phyloP scores from a whole-genome alignment of 371 early-diverging fungal genomes.

The Actinomucor elegans region DNA sequence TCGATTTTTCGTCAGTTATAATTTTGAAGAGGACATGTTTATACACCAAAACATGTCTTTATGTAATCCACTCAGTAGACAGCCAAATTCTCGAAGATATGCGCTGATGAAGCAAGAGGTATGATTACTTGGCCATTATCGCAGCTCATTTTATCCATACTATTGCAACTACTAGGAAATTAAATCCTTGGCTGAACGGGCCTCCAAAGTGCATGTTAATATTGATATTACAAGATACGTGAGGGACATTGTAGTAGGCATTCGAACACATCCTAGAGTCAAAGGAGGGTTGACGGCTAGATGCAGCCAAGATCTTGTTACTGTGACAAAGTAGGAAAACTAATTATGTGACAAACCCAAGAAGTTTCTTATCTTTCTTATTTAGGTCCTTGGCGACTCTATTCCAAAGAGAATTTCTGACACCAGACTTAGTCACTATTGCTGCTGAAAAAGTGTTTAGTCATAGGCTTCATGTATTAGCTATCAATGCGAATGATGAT shows the following conservation, averaged over 20 bases:
- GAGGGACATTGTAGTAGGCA: slow-evolving; percentile 61
- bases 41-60: slow-evolving; percentile 1
- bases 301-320: slow-evolving; percentile 56
- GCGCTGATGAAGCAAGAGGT: slow-evolving; percentile 34
- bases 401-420: slow-evolving; percentile 56
- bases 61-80: neutral
- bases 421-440: slow-evolving; percentile 60
- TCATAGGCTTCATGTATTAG: slow-evolving; percentile 39
- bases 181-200: slow-evolving; percentile 44
- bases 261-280: slow-evolving; percentile 60
- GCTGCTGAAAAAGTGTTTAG: slow-evolving; percentile 61
- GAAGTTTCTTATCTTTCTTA: neutral
- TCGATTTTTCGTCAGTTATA: slow-evolving; percentile 54
- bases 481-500: slow-evolving; percentile 16
- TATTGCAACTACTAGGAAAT: slow-evolving; percentile 40
- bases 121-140: too few relatives aligned
- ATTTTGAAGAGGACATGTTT: slow-evolving; percentile 44
- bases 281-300: slow-evolving; percentile 63
- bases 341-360: too few relatives aligned
- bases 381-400: slow-evolving; percentile 53
- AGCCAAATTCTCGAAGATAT: slow-evolving; percentile 13
- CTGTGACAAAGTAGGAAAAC: slow-evolving; percentile 48
- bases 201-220: slow-evolving; percentile 52
- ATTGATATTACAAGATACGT: slow-evolving; percentile 63
- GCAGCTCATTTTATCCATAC: too few relatives aligned